phyloP scores from a whole-genome alignment of 2,329 filamentous ascomycete genomes.

The Talaromyces funiculosus region DNA sequence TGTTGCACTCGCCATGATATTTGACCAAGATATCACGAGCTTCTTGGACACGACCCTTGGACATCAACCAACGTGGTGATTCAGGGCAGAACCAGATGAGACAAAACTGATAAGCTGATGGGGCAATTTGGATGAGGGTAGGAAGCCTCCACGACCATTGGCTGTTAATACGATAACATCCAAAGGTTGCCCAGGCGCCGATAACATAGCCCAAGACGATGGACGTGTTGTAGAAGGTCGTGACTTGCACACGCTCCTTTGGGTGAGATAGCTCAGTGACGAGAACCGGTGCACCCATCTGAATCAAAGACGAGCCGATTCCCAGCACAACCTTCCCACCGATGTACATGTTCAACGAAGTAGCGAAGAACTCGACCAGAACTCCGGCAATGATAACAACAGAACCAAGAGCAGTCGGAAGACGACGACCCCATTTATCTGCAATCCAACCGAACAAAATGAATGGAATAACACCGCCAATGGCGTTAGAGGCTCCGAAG shows the following conservation, averaged over 20 bases:
- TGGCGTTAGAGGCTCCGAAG: slow-evolving; percentile 20
- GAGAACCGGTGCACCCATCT: slow-evolving; percentile 41
- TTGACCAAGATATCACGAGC: slow-evolving; percentile 49
- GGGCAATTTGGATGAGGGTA: slow-evolving; percentile 48
- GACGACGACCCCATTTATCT: slow-evolving; percentile 21
- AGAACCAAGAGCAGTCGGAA: slow-evolving; percentile 27
- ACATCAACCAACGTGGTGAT: slow-evolving; percentile 55
- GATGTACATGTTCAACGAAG: slow-evolving; percentile 23
- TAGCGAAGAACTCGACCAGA: slow-evolving; percentile 24
- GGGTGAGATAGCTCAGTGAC: slow-evolving; percentile 40
- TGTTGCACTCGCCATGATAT: slow-evolving; percentile 48
- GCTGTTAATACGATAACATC: slow-evolving; percentile 22
- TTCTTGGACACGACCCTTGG: slow-evolving; percentile 46
- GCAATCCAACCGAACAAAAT: slow-evolving; percentile 20
- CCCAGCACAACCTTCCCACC: slow-evolving; percentile 23
- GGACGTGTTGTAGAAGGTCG: slow-evolving; percentile 38
- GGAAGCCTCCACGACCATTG: slow-evolving; percentile 51
- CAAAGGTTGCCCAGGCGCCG: slow-evolving; percentile 36
- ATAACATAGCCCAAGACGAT: slow-evolving; percentile 39
- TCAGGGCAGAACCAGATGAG: slow-evolving; percentile 52
- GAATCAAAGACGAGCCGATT: slow-evolving; percentile 23
- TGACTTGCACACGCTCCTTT: slow-evolving; percentile 37
- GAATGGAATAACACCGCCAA: slow-evolving; percentile 22
- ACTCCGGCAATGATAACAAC: slow-evolving; percentile 28
- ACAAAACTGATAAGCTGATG: slow-evolving; percentile 37